phyloP scores from a whole-genome alignment of 441 rosid species.

The Euphorbia celastroides region DNA sequence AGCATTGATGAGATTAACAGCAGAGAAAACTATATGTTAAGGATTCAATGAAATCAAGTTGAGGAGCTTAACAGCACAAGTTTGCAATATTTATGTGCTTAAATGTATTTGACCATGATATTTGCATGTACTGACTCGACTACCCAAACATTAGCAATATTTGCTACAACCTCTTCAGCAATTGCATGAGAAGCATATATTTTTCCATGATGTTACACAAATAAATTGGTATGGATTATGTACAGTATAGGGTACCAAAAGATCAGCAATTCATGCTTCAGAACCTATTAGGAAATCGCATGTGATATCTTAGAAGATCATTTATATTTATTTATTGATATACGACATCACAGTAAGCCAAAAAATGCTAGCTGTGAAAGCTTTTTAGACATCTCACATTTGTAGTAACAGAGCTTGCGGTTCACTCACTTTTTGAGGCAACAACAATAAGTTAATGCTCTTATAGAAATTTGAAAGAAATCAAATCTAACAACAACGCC shows the following conservation, averaged over 20 bases:
- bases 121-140: neutral
- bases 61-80: neutral
- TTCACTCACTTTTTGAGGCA: neutral
- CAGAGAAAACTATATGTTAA: neutral
- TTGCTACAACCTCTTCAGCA: no score
- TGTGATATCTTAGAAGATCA: neutral
- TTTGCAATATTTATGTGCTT: neutral
- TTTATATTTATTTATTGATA: neutral
- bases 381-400: neutral
- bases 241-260: neutral
- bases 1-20: neutral
- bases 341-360: neutral
- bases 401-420: neutral
- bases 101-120: neutral
- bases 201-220: no score
- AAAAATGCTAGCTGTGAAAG: no score
- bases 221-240: neutral
- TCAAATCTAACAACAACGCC: neutral
- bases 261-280: neutral
- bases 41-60: neutral
- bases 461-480: neutral
- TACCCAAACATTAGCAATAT: neutral
- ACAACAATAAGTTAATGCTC: neutral
- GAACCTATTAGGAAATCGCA: neutral
- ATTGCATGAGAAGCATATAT: no score